These are phyloP conservation scores for Colletotrichum ledebouriae DNA, from an alignment of 2,329 filamentous ascomycete genomes.

Conservation along the genomic window DNA sequence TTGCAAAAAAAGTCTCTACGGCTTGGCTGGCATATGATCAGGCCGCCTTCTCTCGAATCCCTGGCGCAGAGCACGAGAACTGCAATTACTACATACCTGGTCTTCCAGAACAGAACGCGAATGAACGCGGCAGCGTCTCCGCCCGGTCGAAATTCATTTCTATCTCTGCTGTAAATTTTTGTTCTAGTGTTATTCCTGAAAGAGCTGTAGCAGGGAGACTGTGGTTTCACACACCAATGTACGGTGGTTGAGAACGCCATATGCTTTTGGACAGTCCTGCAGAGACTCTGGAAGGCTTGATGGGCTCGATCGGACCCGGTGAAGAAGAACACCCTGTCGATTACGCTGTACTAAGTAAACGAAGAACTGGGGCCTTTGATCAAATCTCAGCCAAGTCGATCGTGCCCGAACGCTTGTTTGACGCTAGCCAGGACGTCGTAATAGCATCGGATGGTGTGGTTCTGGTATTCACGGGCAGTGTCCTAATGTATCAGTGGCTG, in stretches of 20 bases:
- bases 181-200: neutral
- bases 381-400: neutral
- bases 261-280: neutral
- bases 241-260: neutral
- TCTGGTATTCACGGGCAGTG: neutral
- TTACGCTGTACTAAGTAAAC: no score
- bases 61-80: neutral
- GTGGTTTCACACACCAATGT: neutral
- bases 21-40: conserved; percentile 17
- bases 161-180: neutral
- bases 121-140: neutral
- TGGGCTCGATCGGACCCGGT: conserved; percentile 1
- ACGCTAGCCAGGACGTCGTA: conserved; percentile 16
- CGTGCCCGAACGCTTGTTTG: conserved; percentile 12
- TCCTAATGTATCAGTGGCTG: conserved; percentile 1
- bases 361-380: neutral
- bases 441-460: conserved; percentile 6
- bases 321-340: neutral
- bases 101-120: neutral
- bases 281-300: conserved; percentile 2
- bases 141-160: neutral
- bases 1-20: conserved; percentile 7
- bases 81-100: conserved; percentile 3
- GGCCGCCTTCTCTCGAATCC: neutral
- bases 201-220: neutral